A percentile compares a stretch with the other conserved stretches of the same genome.
Evolutionary conservation across 2,329 filamentous ascomycete genomes (phyloP).

Genomic region (Dothiorella sarmentorum): DNA sequence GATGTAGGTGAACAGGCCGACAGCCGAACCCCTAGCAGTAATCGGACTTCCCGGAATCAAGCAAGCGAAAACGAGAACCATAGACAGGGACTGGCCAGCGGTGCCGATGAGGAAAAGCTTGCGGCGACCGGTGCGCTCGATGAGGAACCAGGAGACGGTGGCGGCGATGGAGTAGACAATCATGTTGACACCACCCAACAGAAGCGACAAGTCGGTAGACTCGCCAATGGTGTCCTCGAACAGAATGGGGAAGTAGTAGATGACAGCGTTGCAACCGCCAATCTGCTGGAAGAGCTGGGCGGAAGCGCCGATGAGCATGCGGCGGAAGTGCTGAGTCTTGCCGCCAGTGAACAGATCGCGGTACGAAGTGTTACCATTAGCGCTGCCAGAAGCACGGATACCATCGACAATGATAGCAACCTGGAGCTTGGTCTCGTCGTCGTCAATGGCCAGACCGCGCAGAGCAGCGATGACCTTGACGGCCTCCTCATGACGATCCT

Average conservation of each 20-base stretch:
- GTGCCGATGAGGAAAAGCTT: slow-evolving; percentile 43
- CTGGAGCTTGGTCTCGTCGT: slow-evolving; percentile 57
- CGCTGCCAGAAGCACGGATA: slow-evolving; percentile 41
- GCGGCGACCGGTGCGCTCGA: slow-evolving; percentile 57
- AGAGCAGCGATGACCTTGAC: slow-evolving; percentile 51
- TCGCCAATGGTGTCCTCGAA: slow-evolving; percentile 51
- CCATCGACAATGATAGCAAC: slow-evolving; percentile 65
- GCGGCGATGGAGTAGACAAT: slow-evolving; percentile 56
- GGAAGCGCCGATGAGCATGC: slow-evolving; percentile 59
- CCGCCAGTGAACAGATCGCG: slow-evolving; percentile 58
- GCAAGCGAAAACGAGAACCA: slow-evolving; percentile 46
- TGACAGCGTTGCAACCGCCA: slow-evolving; percentile 50
- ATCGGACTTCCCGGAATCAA: slow-evolving; percentile 35
- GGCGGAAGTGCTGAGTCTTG: slow-evolving; percentile 63
- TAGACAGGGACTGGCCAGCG: slow-evolving; percentile 53
- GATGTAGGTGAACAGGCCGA: slow-evolving; percentile 67
- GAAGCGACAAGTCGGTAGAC: slow-evolving; percentile 40
- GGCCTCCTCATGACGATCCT: slow-evolving; percentile 49
- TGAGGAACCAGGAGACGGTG: slow-evolving; percentile 60
- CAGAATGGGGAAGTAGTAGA: slow-evolving; percentile 44
- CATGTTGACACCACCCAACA: slow-evolving; percentile 52
- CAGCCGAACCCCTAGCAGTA: slow-evolving; percentile 49
- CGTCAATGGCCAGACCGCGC: slow-evolving; percentile 47
- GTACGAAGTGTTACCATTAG: slow-evolving; percentile 41
- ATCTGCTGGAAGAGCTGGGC: slow-evolving; percentile 61